Base-by-base conservation (phyloP, 805 yeast genomes). In the Pichia insulana region DNA sequence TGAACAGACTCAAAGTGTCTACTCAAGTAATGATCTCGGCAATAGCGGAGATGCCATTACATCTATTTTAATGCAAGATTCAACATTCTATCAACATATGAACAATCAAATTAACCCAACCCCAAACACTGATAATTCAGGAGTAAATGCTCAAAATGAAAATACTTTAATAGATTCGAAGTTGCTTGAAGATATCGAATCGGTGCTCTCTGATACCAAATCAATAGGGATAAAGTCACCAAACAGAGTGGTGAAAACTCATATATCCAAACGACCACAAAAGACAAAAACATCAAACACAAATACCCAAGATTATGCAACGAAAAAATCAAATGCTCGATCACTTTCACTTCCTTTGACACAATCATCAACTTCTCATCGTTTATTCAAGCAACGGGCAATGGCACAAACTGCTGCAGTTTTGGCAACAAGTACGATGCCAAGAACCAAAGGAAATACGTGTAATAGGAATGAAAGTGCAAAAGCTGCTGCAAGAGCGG, bases 361-460 rank as follows among this genome's bases (percentile, higher is more conserved):
- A 13, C 28, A 42, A 9, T 42, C 37, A 7, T 40, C 44, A 13
- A 31, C 37, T 3, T 16, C 35, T 13, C 37, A 42, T n/a, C 18
- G 41, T 11, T 13, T 42, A 11, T 39, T 40, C 16, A 43, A 36
- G 34, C 34, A 40, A 19, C 33, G 40, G 15, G 7, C 31, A 20
- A 40, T 44, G 44, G 44, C 47, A n/a, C 41, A 36, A 16, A 37
- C 39, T 10, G 47, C 47, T 10, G 47, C 45, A 9, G 36, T 34
- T 3, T 11, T 41, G 2, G 45, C 47, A 16, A 25, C 37, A 7
- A 32, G 26, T 25, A 16, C 34, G 6, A 30, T 39, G 7, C 13
- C 34, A 5, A 28, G 7, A 7, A 34, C 30, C n/a, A 26, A 20
- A 10, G 11, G 22, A 4, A 19, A 16, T 9, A 32, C 32, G 28